phyloP scores from a whole-genome alignment of 2,329 filamentous ascomycete genomes.

The Botryotinia convoluta region DNA sequence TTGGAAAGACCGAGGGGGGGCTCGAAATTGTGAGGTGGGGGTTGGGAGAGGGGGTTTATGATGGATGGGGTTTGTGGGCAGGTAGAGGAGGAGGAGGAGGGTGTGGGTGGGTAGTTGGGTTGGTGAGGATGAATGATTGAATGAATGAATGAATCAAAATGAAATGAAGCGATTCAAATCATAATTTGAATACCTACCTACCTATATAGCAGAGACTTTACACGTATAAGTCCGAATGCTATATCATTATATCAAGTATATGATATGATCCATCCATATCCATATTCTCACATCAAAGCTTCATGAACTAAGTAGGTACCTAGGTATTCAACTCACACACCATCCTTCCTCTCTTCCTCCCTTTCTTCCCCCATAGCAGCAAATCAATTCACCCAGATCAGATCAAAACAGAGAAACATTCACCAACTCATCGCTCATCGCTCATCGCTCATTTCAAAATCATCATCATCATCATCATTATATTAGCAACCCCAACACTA shows the following conservation, averaged over 20 bases:
- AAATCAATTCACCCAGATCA: not conserved
- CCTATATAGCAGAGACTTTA: no score
- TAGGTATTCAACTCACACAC: no score
- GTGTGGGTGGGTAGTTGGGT: not conserved
- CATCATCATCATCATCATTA: not conserved
- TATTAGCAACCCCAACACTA: not conserved
- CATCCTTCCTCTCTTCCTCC: no score
- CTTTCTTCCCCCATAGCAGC: no score
- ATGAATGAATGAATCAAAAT: not conserved
- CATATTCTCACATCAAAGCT: not conserved
- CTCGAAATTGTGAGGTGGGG: slow-evolving; percentile 41
- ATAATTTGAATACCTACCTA: no score
- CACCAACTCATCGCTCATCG: not conserved
- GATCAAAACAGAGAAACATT: not conserved
- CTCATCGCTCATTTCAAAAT: not conserved
- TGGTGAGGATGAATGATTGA: not conserved
- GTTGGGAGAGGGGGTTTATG: no score
- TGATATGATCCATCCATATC: not conserved
- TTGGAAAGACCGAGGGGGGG: slow-evolving; percentile 40
- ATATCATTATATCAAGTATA: no score
- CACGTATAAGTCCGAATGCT: no score
- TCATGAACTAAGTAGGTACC: not conserved
- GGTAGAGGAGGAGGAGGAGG: no score
- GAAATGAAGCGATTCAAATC: not conserved
- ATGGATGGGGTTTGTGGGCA: no score